Evolutionary conservation across 805 yeast species (phyloP).

Genomic region (Teunomyces pallodes): DNA sequence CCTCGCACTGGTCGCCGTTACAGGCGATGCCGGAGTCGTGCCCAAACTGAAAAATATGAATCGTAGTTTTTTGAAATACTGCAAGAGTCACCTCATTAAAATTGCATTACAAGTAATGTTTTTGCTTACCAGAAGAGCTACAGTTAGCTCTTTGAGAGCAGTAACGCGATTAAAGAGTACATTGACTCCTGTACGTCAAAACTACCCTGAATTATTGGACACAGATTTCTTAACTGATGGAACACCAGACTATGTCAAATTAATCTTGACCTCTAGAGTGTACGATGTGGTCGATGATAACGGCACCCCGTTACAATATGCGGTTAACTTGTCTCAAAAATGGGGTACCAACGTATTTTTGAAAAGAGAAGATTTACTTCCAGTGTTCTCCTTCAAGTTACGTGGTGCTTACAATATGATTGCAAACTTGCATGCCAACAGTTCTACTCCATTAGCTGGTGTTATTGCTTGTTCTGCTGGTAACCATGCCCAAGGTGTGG

Average conservation of each 20-base stretch:
- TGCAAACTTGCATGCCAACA: conserved; percentile 68
- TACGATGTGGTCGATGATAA: conserved; percentile 80
- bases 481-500: conserved; percentile 99
- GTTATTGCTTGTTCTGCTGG: conserved; percentile 99
- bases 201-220: conserved; percentile 45
- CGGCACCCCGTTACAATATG: conserved; percentile 81
- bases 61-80: neutral
- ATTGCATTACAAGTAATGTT: neutral
- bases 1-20: neutral
- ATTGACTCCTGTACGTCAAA: conserved; percentile 4
- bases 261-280: conserved; percentile 87
- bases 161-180: neutral
- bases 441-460: conserved; percentile 66
- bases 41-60: neutral
- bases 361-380: conserved; percentile 90
- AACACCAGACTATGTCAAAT: conserved; percentile 88
- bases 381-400: conserved; percentile 92
- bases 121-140: neutral
- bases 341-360: conserved; percentile 73
- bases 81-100: neutral
- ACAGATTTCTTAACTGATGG: conserved; percentile 61
- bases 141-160: neutral
- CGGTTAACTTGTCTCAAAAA: conserved; percentile 69
- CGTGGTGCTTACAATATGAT: conserved; percentile 98
- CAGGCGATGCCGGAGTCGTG: conserved; percentile 1